Conservation (phyloP, 2,329 filamentous ascomycete species). For the Colletotrichum tropicicola region DNA sequence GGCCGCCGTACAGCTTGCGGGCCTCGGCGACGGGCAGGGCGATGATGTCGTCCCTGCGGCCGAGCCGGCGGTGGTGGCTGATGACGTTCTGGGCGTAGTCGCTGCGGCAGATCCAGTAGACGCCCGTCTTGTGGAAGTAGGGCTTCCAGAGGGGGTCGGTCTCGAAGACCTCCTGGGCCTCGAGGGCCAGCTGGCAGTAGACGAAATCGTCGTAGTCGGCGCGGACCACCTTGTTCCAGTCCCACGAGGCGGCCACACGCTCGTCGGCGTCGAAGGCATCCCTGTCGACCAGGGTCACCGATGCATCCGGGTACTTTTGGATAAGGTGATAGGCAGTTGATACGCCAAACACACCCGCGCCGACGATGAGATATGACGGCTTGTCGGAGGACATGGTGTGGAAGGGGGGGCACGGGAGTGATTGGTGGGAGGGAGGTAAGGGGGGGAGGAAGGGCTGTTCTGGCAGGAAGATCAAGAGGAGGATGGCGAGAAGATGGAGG, state of each 20-base stretch:
- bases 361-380: constrained; percentile 65
- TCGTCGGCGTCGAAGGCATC: constrained; percentile 57
- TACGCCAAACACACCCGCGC: constrained; percentile 72
- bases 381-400: constrained; percentile 15
- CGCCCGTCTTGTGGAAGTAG: constrained; percentile 68
- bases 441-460: neutral
- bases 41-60: constrained; percentile 48
- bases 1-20: constrained; percentile 61
- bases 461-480: too few species aligned
- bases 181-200: constrained; percentile 71
- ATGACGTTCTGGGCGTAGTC: constrained; percentile 61
- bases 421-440: neutral
- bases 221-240: constrained; percentile 78
- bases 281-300: constrained; percentile 67
- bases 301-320: constrained; percentile 55
- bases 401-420: neutral
- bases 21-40: constrained; percentile 55
- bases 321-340: constrained; percentile 73
- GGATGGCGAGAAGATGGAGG: neutral
- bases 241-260: constrained; percentile 71
- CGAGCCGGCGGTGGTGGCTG: constrained; percentile 59
- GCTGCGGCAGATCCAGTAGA: constrained; percentile 63
- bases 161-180: constrained; percentile 71
- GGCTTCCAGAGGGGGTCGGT: constrained; percentile 63
- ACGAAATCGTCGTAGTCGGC: constrained; percentile 73